Conservation (phyloP, 805 yeast genomes). For the Yamadazyma laniorum region DNA sequence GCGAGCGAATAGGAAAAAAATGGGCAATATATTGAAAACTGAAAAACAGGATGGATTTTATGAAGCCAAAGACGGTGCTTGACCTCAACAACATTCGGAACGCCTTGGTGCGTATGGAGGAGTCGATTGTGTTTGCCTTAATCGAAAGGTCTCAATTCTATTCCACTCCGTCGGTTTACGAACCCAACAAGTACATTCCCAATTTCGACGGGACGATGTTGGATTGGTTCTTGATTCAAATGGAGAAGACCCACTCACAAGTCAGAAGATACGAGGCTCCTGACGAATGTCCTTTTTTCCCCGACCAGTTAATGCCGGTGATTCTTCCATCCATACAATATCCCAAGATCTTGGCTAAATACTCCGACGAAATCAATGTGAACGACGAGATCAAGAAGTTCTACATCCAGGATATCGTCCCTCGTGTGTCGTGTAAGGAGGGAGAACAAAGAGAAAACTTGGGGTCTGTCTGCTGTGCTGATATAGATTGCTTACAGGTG, state of each 20-base stretch:
- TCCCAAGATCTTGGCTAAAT: slow-evolving; percentile 75
- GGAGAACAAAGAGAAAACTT: slow-evolving; percentile 82
- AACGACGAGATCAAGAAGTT: slow-evolving; percentile 64
- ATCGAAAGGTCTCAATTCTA: slow-evolving; percentile 91
- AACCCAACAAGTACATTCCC: slow-evolving; percentile 57
- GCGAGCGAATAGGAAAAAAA: no score
- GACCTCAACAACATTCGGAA: slow-evolving; percentile 79
- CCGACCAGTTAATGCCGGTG: slow-evolving; percentile 62
- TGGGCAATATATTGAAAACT: no score
- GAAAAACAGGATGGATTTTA: slow-evolving; percentile 88
- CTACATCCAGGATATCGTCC: slow-evolving; percentile 75
- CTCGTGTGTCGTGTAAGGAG: slow-evolving; percentile 59
- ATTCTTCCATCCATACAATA: slow-evolving; percentile 76
- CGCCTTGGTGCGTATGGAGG: slow-evolving; percentile 90
- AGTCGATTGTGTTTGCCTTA: slow-evolving; percentile 86
- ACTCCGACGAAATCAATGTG: slow-evolving; percentile 71
- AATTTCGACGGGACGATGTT: slow-evolving; percentile 76
- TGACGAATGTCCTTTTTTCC: slow-evolving; percentile 89
- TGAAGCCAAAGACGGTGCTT: slow-evolving; percentile 77
- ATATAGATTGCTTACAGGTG: slow-evolving; percentile 84
- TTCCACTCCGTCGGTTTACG: slow-evolving; percentile 72
- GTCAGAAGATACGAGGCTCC: slow-evolving; percentile 91
- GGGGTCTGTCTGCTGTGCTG: slow-evolving; percentile 83
- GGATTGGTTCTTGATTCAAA: slow-evolving; percentile 79
- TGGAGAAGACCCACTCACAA: slow-evolving; percentile 66